Base-by-base conservation (phyloP, 2,329 filamentous ascomycete species). In the Chaetomiaceae sp. region DNA sequence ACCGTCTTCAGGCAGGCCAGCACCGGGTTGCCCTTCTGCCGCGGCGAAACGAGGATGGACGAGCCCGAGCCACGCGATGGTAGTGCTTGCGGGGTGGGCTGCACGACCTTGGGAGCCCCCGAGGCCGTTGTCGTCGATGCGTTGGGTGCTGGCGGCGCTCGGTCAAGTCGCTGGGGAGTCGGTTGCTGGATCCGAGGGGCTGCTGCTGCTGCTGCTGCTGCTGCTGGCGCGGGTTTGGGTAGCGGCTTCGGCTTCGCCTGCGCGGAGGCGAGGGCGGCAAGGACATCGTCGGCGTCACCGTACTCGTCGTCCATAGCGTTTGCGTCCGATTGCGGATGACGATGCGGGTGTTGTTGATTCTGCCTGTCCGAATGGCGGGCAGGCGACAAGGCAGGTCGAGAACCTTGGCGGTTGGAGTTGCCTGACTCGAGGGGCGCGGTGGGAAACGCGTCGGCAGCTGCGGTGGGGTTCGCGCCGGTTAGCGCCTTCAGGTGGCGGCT, bases 11-110 rank as follows among this genome's bases (percentile, higher is more conserved):
- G 79, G 65, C 84, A 81, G 44, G 87, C 85, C 24, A 98, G 71
- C 40, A 97, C 86, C 0, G 93, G 93, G 59, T 98, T 98, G 51
- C 91, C 93, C 66, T 95, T 94, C 65, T 98, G 90, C 33, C 90
- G 82, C 14, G 88, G 84, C 29, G 90, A 96, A 24, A 97, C 90
- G 17, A 95, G 76, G 55, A 97, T 95, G 5, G 85, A 81, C 14
- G 86, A 88, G 4, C 85, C 84, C 2, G 79, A 67, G 7, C 71
- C 71, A 38, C 72, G 71, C 51, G 79, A 76, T 0, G 87, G 78
- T 3, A 95, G 74, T n/a, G 81, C 83, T 68, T 96, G 90, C 1
- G 90, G 91, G 48, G 83, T 94, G 10, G 89, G 90, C 65, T 96
- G 91, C 27, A 91, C 82, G 20, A 94, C 75, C 59, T 83, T 84